Percentiles rank a stretch among this genome's conserved stretches.
These are phyloP conservation scores for Krasilnikovozyma curviuscula DNA, from an alignment of 768 basidiomycete species.

Conservation along the genomic window DNA sequence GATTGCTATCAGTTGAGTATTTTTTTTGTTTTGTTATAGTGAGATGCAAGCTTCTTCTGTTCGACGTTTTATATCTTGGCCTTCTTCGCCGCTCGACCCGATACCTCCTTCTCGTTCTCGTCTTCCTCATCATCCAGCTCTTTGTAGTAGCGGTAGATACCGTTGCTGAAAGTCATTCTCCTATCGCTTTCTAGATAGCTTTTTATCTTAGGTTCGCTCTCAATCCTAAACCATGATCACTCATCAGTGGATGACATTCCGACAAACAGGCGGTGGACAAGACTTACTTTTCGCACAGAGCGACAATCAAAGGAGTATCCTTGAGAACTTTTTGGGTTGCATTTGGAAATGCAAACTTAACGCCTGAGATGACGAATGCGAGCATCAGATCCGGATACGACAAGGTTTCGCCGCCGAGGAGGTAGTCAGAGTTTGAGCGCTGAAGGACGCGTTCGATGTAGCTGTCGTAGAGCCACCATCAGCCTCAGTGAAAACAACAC, in stretches of 20 bases:
- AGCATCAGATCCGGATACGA: slow-evolving; percentile 32
- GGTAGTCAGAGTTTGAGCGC: slow-evolving; percentile 14
- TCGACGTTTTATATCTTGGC: too few relatives aligned
- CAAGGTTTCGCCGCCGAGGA: slow-evolving; percentile 23
- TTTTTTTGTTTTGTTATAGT: too few relatives aligned
- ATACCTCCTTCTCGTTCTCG: neutral
- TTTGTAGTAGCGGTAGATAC: slow-evolving; percentile 28
- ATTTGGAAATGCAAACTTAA: slow-evolving; percentile 28
- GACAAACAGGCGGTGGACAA: neutral
- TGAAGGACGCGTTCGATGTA: slow-evolving; percentile 27
- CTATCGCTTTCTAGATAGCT: slow-evolving; percentile 27
- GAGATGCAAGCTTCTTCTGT: too few relatives aligned
- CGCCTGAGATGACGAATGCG: slow-evolving; percentile 28
- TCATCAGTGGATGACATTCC: too few relatives aligned
- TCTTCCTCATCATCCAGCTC: slow-evolving; percentile 28
- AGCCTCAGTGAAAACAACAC: neutral
- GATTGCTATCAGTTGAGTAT: too few relatives aligned
- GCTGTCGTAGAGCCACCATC: neutral
- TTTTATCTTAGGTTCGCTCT: slow-evolving; percentile 24
- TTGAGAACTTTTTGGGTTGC: slow-evolving; percentile 7
- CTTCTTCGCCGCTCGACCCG: neutral
- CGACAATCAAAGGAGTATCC: neutral
- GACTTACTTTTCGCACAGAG: neutral
- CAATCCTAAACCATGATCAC: slow-evolving; percentile 13
- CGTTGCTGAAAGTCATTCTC: slow-evolving; percentile 22